Conservation (phyloP, 2,329 filamentous ascomycete genomes). For the Aspergillus oerlinghausenensis region DNA sequence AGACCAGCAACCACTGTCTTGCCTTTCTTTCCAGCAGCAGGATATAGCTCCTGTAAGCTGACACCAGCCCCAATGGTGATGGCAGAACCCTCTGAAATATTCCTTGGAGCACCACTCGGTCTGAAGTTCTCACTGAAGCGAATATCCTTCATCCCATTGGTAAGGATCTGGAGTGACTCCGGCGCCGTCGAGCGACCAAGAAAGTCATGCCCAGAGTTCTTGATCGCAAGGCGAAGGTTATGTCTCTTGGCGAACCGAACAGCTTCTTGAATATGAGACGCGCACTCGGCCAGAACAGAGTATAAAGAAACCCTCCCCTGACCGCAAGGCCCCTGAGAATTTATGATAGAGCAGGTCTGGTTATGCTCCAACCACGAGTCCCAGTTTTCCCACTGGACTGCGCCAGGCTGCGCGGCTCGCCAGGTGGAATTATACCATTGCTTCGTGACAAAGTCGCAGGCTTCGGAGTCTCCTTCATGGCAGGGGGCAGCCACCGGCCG, state of each 20-base stretch:
- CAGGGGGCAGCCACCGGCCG: conserved; percentile 30
- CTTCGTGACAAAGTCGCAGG: conserved; percentile 12
- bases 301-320: conserved; percentile 37
- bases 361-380: conserved; percentile 35
- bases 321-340: conserved; percentile 19
- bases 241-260: conserved; percentile 33
- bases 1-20: conserved; percentile 6
- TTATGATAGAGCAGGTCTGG: conserved; percentile 35
- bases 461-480: conserved; percentile 2
- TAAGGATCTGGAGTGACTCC: conserved; percentile 29
- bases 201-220: conserved; percentile 31
- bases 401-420: conserved; percentile 34
- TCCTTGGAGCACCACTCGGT: neutral
- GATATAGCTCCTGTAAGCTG: conserved; percentile 4
- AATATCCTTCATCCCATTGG: conserved; percentile 10
- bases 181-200: conserved; percentile 22
- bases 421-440: conserved; percentile 29
- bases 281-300: conserved; percentile 30
- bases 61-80: conserved; percentile 9
- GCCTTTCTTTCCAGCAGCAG: neutral
- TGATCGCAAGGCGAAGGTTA: conserved; percentile 22
- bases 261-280: conserved; percentile 33
- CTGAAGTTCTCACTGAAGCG: conserved; percentile 3
- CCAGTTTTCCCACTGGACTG: conserved; percentile 37
- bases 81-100: neutral